A percentile compares a stretch with the other conserved stretches of the same genome.
These are phyloP conservation scores for Yamadazyma trypodendri DNA, from an alignment of 1,139 yeast genomes.

Conservation along the genomic window DNA sequence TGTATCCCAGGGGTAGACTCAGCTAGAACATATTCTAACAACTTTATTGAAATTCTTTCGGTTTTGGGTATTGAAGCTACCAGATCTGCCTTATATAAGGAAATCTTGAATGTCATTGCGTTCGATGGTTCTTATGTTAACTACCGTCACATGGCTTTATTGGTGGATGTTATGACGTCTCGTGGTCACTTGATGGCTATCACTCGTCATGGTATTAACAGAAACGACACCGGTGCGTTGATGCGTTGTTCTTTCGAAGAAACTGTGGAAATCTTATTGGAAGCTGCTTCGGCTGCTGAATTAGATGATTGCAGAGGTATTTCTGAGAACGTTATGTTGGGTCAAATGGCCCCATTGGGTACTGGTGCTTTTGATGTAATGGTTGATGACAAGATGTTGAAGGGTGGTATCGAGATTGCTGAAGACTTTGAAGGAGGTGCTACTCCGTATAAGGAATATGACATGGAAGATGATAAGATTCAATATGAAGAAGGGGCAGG, in stretches of 20 bases:
- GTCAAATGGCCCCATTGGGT: conserved; percentile 98
- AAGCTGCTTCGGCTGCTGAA: conserved; percentile 98
- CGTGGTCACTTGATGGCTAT: conserved; percentile 98
- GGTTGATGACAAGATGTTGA: conserved; percentile 88
- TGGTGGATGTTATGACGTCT: conserved; percentile 98
- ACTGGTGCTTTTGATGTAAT: conserved; percentile 97
- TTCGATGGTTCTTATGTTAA: conserved; percentile 99
- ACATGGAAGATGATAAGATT: conserved; percentile 73
- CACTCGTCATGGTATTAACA: conserved; percentile 98
- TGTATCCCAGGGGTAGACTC: conserved; percentile 94
- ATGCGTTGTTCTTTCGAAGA: conserved; percentile 99
- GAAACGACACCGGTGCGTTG: conserved; percentile 97
- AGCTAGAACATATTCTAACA: conserved; percentile 86
- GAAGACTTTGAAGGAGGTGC: conserved; percentile 74
- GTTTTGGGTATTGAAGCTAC: conserved; percentile 99
- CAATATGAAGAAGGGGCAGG: conserved; percentile 82
- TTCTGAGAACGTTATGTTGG: conserved; percentile 95
- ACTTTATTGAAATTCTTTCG: conserved; percentile 91
- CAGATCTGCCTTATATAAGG: conserved; percentile 88
- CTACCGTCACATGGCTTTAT: conserved; percentile 95
- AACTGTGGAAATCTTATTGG: conserved; percentile 94
- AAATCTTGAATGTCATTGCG: conserved; percentile 94
- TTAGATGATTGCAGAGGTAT: conserved; percentile 98
- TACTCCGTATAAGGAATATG: conserved; percentile 85
- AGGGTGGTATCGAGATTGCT: conserved; percentile 48